phyloP scores from a whole-genome alignment of 352 stramenopile species.

The Globisporangium heterothallicum region DNA sequence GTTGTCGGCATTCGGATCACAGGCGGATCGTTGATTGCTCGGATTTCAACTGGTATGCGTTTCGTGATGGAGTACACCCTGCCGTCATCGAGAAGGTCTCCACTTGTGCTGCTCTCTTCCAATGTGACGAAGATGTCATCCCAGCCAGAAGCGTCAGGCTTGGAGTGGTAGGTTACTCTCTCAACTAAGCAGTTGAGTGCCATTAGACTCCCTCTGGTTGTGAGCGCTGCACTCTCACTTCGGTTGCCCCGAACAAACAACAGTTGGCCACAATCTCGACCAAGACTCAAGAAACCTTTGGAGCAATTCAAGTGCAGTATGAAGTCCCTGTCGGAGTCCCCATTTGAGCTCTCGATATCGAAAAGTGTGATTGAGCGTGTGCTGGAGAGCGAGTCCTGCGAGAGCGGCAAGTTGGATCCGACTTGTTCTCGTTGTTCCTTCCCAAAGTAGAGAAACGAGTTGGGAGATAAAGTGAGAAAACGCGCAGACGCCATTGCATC shows the following conservation, averaged over 20 bases:
- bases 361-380: conserved; percentile 35
- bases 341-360: conserved; percentile 17
- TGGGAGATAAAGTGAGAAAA: conserved; percentile 3
- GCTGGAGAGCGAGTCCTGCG: not conserved
- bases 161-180: conserved; percentile 40
- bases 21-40: conserved; percentile 38
- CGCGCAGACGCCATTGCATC: conserved; percentile 13
- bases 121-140: conserved; percentile 44
- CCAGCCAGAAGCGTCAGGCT: conserved; percentile 18
- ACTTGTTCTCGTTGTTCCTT: not conserved
- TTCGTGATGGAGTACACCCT: conserved; percentile 27
- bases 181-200: conserved; percentile 47
- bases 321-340: conserved; percentile 8
- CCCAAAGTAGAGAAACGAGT: conserved; percentile 27
- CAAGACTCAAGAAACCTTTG: conserved; percentile 32
- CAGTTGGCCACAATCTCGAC: conserved; percentile 14
- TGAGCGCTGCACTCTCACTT: conserved; percentile 5
- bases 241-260: not conserved
- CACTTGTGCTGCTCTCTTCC: conserved; percentile 11
- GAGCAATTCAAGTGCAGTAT: conserved; percentile 27
- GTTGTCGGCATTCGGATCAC: conserved; percentile 20
- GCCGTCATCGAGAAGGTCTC: conserved; percentile 1
- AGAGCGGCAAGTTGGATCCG: not conserved
- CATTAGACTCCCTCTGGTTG: conserved; percentile 22
- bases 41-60: conserved; percentile 34